A percentile compares a stretch with the other conserved stretches of the same genome.
Evolutionary conservation across 768 basidiomycete genomes (phyloP).

Genomic region (Termitomyces sp.): DNA sequence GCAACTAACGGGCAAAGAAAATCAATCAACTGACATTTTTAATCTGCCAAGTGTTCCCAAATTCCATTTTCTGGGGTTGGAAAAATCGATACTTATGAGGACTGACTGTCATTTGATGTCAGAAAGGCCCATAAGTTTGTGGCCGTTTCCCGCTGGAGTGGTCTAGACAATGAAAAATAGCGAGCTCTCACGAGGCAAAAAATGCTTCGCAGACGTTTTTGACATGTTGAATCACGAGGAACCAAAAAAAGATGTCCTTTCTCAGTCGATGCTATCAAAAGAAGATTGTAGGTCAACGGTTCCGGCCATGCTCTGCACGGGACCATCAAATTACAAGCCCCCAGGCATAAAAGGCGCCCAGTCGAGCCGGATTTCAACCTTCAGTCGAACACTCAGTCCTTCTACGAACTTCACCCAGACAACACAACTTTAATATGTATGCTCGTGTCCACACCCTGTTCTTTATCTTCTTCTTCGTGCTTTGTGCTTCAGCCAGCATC

Average conservation of each 20-base stretch:
- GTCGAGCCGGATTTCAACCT: not conserved
- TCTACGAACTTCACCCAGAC: not conserved
- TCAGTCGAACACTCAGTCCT: constrained; percentile 6
- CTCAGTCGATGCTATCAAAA: not conserved
- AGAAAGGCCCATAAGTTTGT: no score
- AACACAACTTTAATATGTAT: constrained; percentile 4
- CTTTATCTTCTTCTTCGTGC: constrained; percentile 7
- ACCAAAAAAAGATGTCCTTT: not conserved
- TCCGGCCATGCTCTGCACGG: no score
- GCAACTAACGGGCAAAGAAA: no score
- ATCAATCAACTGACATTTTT: no score
- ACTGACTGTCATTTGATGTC: no score
- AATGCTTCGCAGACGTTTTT: not conserved
- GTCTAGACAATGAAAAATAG: not conserved
- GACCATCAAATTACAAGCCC: no score
- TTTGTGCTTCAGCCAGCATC: constrained; percentile 2
- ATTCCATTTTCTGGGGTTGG: no score
- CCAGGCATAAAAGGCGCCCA: constrained; percentile 4
- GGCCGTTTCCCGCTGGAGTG: not conserved
- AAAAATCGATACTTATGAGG: no score
- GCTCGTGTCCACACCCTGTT: constrained; percentile 11
- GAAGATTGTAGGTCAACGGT: no score
- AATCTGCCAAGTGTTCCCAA: no score
- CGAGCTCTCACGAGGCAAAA: not conserved
- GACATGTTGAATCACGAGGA: not conserved